Evolutionary conservation across 768 basidiomycete genomes (phyloP), one percentile per base, ranked within the genome.

Genomic region (Harrya chromipes): DNA sequence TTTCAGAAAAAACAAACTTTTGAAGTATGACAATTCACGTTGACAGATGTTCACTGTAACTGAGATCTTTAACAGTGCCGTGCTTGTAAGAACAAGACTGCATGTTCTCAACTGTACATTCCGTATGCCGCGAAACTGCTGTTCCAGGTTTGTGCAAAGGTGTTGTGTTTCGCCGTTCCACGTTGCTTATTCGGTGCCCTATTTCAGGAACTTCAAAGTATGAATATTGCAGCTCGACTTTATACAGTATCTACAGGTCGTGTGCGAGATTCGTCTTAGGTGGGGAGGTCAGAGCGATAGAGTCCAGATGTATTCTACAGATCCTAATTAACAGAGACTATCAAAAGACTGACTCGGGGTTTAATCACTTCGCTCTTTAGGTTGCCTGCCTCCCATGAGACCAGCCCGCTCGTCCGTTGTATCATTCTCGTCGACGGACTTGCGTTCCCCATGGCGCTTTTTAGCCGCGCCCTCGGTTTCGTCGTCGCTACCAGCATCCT

Each of bases 121-220:
- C 94, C 97, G 23, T 99, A 99, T 65, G 95, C 97, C 11, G 95
- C 95, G 17, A 97, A 98, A 68, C 71, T 97, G 47, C 78, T 97
- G 39, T 94, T 97, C 86, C 94, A 97, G 82, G 92, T 84, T 61
- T 37, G 76, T 67, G 38, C 13, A 17, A 35, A 9, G 50, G n/a
- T n/a, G n/a, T n/a, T n/a, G n/a, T 2, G 10, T 38, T 41, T 43
- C 17, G 37, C 26, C 34, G 17, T 33, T 24, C 24, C 44, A 37
- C 36, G 21, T 53, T 21, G 35, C 20, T 35, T 35, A 41, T 39
- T 52, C 26, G 47, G 12, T 38, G 34, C 11, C 31, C 4, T 31
- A 12, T 42, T 41, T 46, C 60, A 90, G 86, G 92, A 97, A 77
- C 70, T 95, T 65, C 91, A 94, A 77, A 90, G 90, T 54, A 94